Percentiles rank a stretch among this genome's conserved stretches.
Conservation (phyloP, 192 early-diverging fungal genomes). For the Backusella luteola region DNA sequence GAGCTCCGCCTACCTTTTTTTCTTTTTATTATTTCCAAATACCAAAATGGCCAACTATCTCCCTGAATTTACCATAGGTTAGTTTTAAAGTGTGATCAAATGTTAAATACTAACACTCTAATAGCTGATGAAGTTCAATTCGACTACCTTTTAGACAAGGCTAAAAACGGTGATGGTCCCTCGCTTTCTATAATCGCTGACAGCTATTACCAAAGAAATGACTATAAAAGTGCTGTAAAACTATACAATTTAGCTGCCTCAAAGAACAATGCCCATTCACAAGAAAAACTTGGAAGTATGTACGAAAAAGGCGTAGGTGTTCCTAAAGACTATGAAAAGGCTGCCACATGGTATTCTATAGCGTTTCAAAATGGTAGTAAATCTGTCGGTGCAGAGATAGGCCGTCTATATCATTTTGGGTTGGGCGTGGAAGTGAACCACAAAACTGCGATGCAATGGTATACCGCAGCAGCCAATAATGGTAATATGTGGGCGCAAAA, state of each 20-base stretch:
- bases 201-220: background rate
- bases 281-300: background rate
- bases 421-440: background rate
- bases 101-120: background rate
- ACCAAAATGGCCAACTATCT: background rate
- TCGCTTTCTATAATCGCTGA: background rate
- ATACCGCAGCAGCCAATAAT: background rate
- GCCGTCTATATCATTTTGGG: background rate
- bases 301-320: background rate
- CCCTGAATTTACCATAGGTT: background rate
- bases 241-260: background rate
- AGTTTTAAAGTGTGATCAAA: background rate
- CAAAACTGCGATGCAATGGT: background rate
- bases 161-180: background rate
- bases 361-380: background rate
- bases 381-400: background rate
- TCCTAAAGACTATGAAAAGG: background rate
- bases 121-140: background rate
- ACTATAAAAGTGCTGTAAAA: background rate
- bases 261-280: background rate
- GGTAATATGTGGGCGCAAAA: background rate
- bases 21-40: background rate
- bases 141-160: background rate
- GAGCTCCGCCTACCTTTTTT: background rate
- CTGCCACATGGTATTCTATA: background rate